phyloP scores from a whole-genome alignment of 2,329 filamentous ascomycete species.

The Knoxdaviesia proteae region DNA sequence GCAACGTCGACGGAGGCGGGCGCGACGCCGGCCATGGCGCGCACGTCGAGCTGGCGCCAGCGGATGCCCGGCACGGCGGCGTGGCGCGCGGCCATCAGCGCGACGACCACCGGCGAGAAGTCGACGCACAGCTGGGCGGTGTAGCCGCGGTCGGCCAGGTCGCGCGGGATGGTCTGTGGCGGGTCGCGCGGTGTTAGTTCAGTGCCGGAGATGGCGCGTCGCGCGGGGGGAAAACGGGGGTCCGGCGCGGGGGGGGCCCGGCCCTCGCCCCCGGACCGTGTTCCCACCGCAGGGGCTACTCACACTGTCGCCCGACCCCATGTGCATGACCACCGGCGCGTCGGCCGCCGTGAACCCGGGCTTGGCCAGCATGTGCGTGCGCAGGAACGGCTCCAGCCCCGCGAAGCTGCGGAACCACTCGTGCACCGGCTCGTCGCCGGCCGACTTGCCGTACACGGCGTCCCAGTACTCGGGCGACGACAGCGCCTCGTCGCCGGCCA shows the following conservation, averaged over 20 bases:
- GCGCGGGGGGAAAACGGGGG: not conserved
- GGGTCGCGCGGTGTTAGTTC: conserved; percentile 1
- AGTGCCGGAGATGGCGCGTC: not conserved
- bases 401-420: conserved; percentile 32
- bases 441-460: conserved; percentile 19
- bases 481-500: conserved; percentile 6
- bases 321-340: conserved; percentile 25
- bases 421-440: conserved; percentile 19
- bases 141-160: conserved; percentile 26
- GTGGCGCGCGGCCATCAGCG: conserved; percentile 26
- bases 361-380: conserved; percentile 17
- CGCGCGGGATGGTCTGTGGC: conserved; percentile 25
- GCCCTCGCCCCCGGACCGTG: not conserved
- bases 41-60: conserved; percentile 30
- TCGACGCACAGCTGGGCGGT: conserved; percentile 31
- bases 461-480: conserved; percentile 25
- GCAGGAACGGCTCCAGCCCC: conserved; percentile 25
- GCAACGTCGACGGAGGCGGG: conserved; percentile 27
- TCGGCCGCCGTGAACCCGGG: conserved; percentile 3
- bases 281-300: conserved; percentile 5
- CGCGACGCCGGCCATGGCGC: conserved; percentile 21
- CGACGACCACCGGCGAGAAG: conserved; percentile 31
- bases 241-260: not conserved
- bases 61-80: conserved; percentile 17
- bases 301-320: conserved; percentile 37